These are phyloP conservation scores for Dicorynia guianensis DNA, from an alignment of 306 rosid species.

Conservation along the genomic window DNA sequence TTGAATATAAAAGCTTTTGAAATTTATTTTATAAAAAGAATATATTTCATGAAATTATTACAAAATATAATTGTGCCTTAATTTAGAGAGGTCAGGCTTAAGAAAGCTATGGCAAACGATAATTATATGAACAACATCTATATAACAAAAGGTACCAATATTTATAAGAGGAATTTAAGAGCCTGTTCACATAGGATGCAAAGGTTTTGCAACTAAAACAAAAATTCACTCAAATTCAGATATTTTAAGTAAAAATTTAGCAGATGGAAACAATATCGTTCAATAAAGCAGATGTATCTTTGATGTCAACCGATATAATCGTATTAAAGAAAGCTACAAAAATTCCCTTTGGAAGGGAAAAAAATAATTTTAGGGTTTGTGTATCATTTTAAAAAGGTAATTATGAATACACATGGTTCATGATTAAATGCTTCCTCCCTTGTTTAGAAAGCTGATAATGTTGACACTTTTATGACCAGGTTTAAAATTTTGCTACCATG, in stretches of 20 bases:
- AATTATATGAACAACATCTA: background rate
- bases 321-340: background rate
- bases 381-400: background rate
- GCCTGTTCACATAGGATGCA: background rate
- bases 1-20: background rate
- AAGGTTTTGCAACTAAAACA: background rate
- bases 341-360: background rate
- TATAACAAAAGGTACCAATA: background rate
- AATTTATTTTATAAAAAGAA: background rate
- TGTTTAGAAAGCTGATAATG: constrained; percentile 11
- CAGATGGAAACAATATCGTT: background rate
- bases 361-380: background rate
- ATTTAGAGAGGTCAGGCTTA: background rate
- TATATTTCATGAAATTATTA: background rate
- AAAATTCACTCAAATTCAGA: background rate
- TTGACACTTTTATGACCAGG: constrained; percentile 4
- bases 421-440: constrained; percentile 28
- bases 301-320: background rate
- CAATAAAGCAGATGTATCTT: background rate
- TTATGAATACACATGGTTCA: background rate
- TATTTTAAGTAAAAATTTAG: background rate
- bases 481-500: background rate
- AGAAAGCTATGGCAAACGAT: background rate
- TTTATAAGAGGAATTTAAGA: background rate
- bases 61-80: background rate